Evolutionary conservation across 208 protist species (phyloP), one percentile per base, ranked within the genome.

Genomic region (Wallacemonas sp.): DNA sequence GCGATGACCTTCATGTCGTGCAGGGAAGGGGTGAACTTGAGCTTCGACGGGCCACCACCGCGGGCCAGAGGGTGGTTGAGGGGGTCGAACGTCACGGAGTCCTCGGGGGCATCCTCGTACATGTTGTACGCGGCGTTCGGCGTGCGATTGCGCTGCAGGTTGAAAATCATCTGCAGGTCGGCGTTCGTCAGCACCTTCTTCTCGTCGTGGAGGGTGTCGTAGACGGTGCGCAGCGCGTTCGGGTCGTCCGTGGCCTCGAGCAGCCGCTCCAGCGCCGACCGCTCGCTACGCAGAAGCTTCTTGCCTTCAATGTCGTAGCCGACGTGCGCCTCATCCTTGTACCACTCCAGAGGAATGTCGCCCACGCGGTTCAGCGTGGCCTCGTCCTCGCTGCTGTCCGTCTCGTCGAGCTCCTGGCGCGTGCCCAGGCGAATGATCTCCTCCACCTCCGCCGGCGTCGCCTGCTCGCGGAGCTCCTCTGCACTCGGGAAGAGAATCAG

Each of bases 291-390:
- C 82, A 96, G 82, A 3, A 98, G 77, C 64, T 92, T 95, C 41
- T 92, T 89, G 12, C 95, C 95, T 57, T 97, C 86, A 49, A 95
- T 66, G 67, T 97, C 93, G 79, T 98, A 98, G 45, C 95, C 95
- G 44, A 92, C 88, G 74, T 98, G 95, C 18, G 82, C 61, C 63
- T 97, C 91, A 45, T 97, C 95, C 72, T 96, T 91, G 79, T 98
- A 98, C 95, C 95, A 98, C 80, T 95, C 91, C 29, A 98, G 65
- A 23, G 95, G 95, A 44, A 98, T 91, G 74, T 98, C 92, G 11
- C 95, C 95, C 2, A 97, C 86, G 39, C 91, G 91, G 71, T 97
- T 98, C 10, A 97, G 86, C 48, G 76, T 84, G 8, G 82, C 86
- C 59, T 96, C 89, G 52, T 96, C 92, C 62, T 98, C 93, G 72